phyloP scores from a whole-genome alignment of 106 monocot genomes.

The Platanthera zijinensis region DNA sequence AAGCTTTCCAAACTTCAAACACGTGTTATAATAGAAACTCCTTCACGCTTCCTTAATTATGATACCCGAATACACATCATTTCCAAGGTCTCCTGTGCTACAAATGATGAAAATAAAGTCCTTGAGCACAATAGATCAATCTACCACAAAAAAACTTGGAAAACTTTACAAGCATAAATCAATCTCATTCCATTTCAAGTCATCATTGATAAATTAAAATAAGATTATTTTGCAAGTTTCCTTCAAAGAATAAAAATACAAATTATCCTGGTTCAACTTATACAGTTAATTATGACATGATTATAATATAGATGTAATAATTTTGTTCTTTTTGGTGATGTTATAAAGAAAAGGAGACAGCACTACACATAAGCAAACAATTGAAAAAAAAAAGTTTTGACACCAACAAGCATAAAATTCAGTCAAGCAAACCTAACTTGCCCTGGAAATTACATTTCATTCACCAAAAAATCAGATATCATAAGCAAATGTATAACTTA shows the following conservation, averaged over 20 bases:
- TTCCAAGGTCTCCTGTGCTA: too few relatives aligned
- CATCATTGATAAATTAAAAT: background rate
- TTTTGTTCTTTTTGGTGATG: background rate
- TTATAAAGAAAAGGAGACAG: background rate
- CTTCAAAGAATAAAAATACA: background rate
- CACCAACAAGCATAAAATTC: slow-evolving; percentile 1
- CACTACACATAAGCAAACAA: background rate
- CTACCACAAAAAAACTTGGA: background rate
- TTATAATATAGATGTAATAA: background rate
- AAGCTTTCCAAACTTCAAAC: too few relatives aligned
- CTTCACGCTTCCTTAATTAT: too few relatives aligned
- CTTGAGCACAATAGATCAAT: background rate
- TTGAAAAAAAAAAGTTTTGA: background rate
- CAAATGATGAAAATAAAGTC: background rate
- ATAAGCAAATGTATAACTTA: background rate
- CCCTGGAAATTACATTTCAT: background rate
- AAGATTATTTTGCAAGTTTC: background rate
- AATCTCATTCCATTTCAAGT: background rate
- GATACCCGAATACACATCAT: too few relatives aligned
- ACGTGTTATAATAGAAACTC: too few relatives aligned
- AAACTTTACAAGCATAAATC: background rate
- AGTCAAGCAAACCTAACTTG: background rate
- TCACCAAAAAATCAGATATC: background rate
- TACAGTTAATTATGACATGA: background rate
- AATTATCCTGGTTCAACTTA: background rate